Percentiles rank a stretch among this genome's conserved stretches.
phyloP scores from a whole-genome alignment of 495 filamentous ascomycete genomes.

The Penicillium maclennaniae region DNA sequence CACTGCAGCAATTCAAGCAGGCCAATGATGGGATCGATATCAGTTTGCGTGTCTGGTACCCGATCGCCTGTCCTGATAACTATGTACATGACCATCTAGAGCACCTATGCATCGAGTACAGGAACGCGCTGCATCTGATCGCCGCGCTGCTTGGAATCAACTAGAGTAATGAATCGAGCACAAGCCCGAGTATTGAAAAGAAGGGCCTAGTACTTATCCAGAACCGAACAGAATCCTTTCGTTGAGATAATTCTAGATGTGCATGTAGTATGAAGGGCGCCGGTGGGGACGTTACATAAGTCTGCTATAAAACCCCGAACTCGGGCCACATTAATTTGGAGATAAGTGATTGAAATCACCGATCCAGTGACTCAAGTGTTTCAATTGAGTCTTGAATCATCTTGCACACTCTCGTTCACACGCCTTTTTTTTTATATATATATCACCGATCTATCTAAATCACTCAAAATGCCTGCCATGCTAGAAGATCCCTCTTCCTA shows the following conservation, averaged over 20 bases:
- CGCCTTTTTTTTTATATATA: neutral
- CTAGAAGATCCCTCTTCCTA: slow-evolving; percentile 70
- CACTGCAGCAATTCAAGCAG: neutral
- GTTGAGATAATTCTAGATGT: neutral
- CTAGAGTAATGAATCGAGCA: neutral
- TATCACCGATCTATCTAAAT: neutral
- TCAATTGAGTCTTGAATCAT: neutral
- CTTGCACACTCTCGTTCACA: neutral
- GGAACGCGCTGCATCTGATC: neutral
- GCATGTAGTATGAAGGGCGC: neutral
- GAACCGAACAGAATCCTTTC: neutral
- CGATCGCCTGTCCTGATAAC: neutral
- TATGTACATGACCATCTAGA: neutral
- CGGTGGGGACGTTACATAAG: neutral
- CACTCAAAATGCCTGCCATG: slow-evolving; percentile 47
- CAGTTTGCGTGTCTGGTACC: neutral
- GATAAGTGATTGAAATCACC: neutral
- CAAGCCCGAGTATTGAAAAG: neutral
- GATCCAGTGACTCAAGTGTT: neutral
- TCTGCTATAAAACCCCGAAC: neutral
- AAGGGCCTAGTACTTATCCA: neutral
- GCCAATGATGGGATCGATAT: neutral
- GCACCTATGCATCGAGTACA: neutral
- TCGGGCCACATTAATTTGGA: neutral
- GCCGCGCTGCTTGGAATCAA: neutral